phyloP scores from a whole-genome alignment of 495 filamentous ascomycete genomes.

The Evansstolkia leycettana region DNA sequence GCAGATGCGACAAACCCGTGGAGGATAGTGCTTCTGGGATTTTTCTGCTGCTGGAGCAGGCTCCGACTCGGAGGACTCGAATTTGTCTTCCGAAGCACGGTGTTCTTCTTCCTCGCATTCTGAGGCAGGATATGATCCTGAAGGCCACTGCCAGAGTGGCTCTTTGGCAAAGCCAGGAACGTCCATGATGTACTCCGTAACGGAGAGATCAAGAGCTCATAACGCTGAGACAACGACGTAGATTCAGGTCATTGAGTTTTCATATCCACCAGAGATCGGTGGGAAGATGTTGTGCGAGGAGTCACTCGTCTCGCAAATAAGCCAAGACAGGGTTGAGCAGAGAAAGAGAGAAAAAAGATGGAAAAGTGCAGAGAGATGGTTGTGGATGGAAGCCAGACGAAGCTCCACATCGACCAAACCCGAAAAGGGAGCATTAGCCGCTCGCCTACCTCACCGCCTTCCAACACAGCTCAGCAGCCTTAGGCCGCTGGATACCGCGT shows the following conservation, averaged over 20 bases:
- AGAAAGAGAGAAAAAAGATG: constrained; percentile 6
- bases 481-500: constrained; percentile 23
- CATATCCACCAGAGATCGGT: constrained; percentile 7
- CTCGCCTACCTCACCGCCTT: constrained; percentile 17
- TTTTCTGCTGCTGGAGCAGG: constrained; percentile 3
- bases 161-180: constrained; percentile 2
- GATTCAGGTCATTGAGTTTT: constrained; percentile 1
- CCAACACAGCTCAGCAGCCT: constrained; percentile 11
- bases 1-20: constrained; percentile 84
- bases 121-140: constrained; percentile 4
- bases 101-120: neutral
- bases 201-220: neutral
- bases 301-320: neutral
- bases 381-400: neutral
- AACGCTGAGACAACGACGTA: neutral
- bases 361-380: constrained; percentile 3
- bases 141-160: constrained; percentile 16
- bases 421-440: constrained; percentile 4
- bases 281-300: neutral
- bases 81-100: neutral
- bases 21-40: constrained; percentile 41
- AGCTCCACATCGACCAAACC: constrained; percentile 1
- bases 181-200: neutral
- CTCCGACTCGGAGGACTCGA: neutral
- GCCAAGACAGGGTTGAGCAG: constrained; percentile 7